Evolutionary conservation across 2,329 filamentous ascomycete genomes (phyloP).

Genomic region (Xylaria hypoxylon): DNA sequence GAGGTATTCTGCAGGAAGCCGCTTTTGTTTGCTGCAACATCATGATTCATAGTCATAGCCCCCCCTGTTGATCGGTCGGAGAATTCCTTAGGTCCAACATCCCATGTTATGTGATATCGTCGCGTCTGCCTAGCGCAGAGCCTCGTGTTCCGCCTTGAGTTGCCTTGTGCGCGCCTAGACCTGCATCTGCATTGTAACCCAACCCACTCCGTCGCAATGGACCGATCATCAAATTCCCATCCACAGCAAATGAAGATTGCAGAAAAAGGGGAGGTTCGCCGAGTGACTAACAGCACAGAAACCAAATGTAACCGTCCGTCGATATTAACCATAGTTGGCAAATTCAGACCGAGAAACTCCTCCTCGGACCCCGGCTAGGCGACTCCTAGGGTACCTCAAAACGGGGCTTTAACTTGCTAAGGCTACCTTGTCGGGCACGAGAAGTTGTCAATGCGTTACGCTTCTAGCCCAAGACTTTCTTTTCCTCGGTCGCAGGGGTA

Average conservation of each 20-base stretch:
- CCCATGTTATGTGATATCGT: slow-evolving; percentile 8
- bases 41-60: slow-evolving; percentile 2
- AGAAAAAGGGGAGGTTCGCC: slow-evolving; percentile 9
- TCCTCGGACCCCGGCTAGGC: slow-evolving; percentile 4
- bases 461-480: slow-evolving; percentile 46
- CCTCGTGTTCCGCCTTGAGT: slow-evolving; percentile 28
- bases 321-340: neutral
- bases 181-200: slow-evolving; percentile 24
- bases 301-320: slow-evolving; percentile 1
- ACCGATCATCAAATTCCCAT: slow-evolving; percentile 17
- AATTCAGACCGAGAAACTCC: slow-evolving; percentile 30
- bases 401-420: slow-evolving; percentile 21
- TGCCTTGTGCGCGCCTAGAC: slow-evolving; percentile 31
- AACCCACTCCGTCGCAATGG: neutral
- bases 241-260: neutral
- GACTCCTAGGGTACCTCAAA: neutral
- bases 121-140: slow-evolving; percentile 35
- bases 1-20: slow-evolving; percentile 13
- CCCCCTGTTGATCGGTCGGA: slow-evolving; percentile 14
- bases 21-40: slow-evolving; percentile 12
- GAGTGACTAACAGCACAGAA: slow-evolving; percentile 10
- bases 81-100: slow-evolving; percentile 3
- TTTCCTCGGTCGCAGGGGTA: slow-evolving; percentile 41
- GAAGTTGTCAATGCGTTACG: slow-evolving; percentile 30
- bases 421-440: slow-evolving; percentile 25